A percentile compares a stretch with the other conserved stretches of the same genome.
Evolutionary conservation across 2,329 filamentous ascomycete species (phyloP).

Genomic region (Penicillium sp.): DNA sequence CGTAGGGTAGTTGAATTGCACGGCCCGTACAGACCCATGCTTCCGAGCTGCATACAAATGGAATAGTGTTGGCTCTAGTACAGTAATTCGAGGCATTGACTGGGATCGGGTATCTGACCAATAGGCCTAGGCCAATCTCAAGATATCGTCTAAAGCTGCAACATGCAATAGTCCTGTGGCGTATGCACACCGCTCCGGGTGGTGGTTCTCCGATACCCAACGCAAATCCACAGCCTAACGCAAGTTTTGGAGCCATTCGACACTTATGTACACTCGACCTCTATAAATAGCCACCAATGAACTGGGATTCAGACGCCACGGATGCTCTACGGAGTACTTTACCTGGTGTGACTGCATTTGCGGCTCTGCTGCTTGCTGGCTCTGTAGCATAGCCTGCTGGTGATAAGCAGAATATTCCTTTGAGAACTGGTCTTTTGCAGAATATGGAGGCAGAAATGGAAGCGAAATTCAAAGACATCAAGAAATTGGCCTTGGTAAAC

Average conservation of each 20-base stretch:
- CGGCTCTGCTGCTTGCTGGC: background rate
- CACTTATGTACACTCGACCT: background rate
- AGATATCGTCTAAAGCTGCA: background rate
- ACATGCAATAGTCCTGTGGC: background rate
- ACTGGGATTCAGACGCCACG: background rate
- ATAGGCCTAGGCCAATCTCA: background rate
- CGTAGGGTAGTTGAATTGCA: slow-evolving; percentile 11
- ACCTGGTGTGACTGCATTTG: background rate
- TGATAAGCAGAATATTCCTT: too few species aligned
- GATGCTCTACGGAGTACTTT: background rate
- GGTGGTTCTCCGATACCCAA: background rate
- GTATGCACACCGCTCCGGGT: background rate
- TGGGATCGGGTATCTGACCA: background rate
- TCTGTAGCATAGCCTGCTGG: background rate
- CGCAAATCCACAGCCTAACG: background rate
- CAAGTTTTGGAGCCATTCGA: background rate
- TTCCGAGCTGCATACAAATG: slow-evolving; percentile 7
- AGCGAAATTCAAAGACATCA: too few species aligned
- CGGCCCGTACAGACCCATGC: slow-evolving; percentile 6
- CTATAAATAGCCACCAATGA: background rate
- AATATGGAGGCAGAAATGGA: too few species aligned
- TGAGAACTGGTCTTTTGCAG: too few species aligned
- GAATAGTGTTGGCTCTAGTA: background rate
- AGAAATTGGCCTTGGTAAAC: too few species aligned
- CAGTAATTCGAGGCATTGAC: background rate